Evolutionary conservation across 257 asterid species (phyloP).

Genomic region (Asclepias syriaca): DNA sequence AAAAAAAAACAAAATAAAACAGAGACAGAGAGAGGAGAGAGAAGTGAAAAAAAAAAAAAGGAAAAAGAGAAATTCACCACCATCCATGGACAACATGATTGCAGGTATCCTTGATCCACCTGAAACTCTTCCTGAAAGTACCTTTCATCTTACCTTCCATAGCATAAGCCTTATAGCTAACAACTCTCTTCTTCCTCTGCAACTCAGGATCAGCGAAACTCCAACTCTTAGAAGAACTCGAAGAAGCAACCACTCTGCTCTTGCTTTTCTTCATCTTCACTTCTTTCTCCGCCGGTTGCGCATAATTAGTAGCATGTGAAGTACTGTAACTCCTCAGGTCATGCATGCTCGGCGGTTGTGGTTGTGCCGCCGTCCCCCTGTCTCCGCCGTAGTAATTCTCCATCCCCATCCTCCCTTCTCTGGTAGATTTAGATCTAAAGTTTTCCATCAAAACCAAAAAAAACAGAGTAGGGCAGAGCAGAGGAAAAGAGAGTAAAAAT

Average conservation of each 20-base stretch:
- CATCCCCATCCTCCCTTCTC: slow-evolving; percentile 23
- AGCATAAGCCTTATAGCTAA: slow-evolving; percentile 53
- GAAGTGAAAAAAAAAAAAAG: neutral
- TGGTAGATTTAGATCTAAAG: slow-evolving; percentile 37
- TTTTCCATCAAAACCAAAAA: slow-evolving; percentile 24
- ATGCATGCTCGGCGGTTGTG: slow-evolving; percentile 21
- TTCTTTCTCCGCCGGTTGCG: slow-evolving; percentile 24
- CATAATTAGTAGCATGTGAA: slow-evolving; percentile 21
- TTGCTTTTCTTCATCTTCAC: slow-evolving; percentile 45
- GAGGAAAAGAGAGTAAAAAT: neutral
- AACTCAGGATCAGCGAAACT: slow-evolving; percentile 55
- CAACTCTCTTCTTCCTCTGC: slow-evolving; percentile 78
- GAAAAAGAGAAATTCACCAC: slow-evolving; percentile 33
- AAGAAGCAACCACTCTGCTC: slow-evolving; percentile 30
- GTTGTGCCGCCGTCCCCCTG: neutral
- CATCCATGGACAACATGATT: slow-evolving; percentile 53
- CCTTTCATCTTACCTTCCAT: slow-evolving; percentile 74
- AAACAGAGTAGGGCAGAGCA: neutral
- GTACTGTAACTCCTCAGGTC: slow-evolving; percentile 78
- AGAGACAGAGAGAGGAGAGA: neutral
- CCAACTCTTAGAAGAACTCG: slow-evolving; percentile 34
- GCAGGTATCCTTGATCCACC: slow-evolving; percentile 71
- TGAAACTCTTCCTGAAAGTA: slow-evolving; percentile 57
- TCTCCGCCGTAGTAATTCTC: slow-evolving; percentile 12
- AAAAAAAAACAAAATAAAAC: neutral